Conservation (phyloP, 768 basidiomycete species). For the Leccinum variicolor region DNA sequence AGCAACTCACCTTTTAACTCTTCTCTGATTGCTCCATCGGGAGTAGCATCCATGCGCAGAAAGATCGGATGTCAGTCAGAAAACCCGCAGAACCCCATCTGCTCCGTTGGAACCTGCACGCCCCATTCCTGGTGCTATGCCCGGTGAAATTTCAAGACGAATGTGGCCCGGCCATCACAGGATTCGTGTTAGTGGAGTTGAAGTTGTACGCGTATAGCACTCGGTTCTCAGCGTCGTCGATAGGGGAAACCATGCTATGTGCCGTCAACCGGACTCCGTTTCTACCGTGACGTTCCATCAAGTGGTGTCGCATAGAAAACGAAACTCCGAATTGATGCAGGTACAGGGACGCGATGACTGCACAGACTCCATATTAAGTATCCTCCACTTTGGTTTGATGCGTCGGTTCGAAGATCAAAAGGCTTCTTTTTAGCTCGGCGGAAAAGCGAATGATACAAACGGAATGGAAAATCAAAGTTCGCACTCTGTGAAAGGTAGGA, state of each 20-base stretch:
- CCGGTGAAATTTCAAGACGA: background rate
- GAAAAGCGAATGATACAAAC: background rate
- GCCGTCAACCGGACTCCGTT: background rate
- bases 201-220: background rate
- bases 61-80: background rate
- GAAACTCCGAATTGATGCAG: background rate
- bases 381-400: background rate
- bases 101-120: too few relatives aligned
- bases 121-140: background rate
- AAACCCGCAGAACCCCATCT: background rate
- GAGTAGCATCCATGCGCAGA: background rate
- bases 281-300: background rate
- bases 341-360: background rate
- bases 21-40: background rate
- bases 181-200: background rate
- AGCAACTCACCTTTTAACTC: background rate
- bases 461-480: background rate
- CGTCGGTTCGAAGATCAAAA: background rate
- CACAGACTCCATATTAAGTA: background rate
- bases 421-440: too few relatives aligned
- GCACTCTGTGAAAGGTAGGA: background rate
- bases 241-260: background rate
- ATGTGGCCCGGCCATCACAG: background rate
- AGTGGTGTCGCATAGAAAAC: background rate
- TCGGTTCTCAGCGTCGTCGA: background rate